Conservation (phyloP, 306 rosid genomes). For the Cucurbita maxima region DNA sequence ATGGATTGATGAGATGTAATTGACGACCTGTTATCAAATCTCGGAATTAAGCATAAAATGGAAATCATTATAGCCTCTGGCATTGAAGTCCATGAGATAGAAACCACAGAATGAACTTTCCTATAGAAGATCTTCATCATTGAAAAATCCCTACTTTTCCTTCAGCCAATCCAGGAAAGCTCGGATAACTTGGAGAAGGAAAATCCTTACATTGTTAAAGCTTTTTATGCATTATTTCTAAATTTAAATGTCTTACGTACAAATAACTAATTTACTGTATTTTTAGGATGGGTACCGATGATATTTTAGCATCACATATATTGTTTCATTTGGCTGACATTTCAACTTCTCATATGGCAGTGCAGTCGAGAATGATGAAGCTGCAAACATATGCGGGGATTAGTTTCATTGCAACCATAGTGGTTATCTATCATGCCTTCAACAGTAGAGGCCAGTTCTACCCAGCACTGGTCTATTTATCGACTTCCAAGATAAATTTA, state of each 20-base stretch:
- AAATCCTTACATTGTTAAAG: background rate
- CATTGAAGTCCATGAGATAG: background rate
- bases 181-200: background rate
- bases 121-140: background rate
- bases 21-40: background rate
- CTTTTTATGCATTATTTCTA: background rate
- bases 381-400: slow-evolving; percentile 81
- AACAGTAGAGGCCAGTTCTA: slow-evolving; percentile 92
- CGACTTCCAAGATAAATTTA: slow-evolving; percentile 92
- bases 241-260: background rate
- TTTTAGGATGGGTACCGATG: background rate
- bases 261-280: background rate
- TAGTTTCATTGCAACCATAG: slow-evolving; percentile 73
- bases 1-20: background rate
- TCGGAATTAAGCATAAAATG: too few relatives aligned
- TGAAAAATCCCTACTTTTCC: background rate
- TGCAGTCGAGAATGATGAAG: slow-evolving; percentile 52
- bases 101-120: background rate
- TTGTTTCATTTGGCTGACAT: background rate
- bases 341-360: background rate
- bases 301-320: background rate
- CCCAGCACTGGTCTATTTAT: slow-evolving; percentile 90
- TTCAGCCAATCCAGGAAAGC: background rate
- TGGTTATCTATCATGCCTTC: slow-evolving; percentile 78
- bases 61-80: too few relatives aligned